Conservation (phyloP, 2,329 filamentous ascomycete species). For the Pseudocercospora fijiensis region DNA sequence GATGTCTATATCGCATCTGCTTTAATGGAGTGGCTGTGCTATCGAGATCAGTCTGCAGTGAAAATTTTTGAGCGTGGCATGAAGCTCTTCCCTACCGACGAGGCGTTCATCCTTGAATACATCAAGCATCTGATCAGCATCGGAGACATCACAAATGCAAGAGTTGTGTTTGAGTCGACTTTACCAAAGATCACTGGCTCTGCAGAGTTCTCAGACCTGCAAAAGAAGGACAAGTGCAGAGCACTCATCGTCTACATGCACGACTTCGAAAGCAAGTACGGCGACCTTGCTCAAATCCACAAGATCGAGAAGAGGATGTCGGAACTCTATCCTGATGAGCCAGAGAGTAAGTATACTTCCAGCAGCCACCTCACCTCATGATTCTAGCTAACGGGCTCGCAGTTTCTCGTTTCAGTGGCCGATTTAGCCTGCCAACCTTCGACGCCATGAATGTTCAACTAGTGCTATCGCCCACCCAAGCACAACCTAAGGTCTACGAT, state of each 20-base stretch:
- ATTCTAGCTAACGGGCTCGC: not conserved
- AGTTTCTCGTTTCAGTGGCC: slow-evolving; percentile 65
- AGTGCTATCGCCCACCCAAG: slow-evolving; percentile 81
- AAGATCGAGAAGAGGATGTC: slow-evolving; percentile 91
- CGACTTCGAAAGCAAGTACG: slow-evolving; percentile 90
- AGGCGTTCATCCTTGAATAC: slow-evolving; percentile 91
- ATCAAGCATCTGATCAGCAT: slow-evolving; percentile 90
- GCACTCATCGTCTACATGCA: slow-evolving; percentile 89
- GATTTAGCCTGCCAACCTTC: slow-evolving; percentile 69
- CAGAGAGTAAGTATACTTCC: slow-evolving; percentile 54
- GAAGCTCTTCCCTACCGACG: slow-evolving; percentile 90
- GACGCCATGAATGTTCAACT: slow-evolving; percentile 79
- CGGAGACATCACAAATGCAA: slow-evolving; percentile 86
- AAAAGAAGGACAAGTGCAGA: slow-evolving; percentile 63
- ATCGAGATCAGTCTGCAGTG: slow-evolving; percentile 86
- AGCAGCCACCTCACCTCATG: not conserved
- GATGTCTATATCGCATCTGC: slow-evolving; percentile 95
- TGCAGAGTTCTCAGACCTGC: slow-evolving; percentile 60
- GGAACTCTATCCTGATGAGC: slow-evolving; percentile 88
- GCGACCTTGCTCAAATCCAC: slow-evolving; percentile 84
- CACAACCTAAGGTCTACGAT: slow-evolving; percentile 49
- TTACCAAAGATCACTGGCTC: slow-evolving; percentile 69
- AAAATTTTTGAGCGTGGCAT: slow-evolving; percentile 96
- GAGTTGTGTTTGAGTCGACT: slow-evolving; percentile 93
- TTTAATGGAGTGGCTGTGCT: slow-evolving; percentile 90